A percentile compares a stretch with the other conserved stretches of the same genome.
Conservation (phyloP, 1,284 basidiomycete genomes). For the Heimioporus punctisporus region DNA sequence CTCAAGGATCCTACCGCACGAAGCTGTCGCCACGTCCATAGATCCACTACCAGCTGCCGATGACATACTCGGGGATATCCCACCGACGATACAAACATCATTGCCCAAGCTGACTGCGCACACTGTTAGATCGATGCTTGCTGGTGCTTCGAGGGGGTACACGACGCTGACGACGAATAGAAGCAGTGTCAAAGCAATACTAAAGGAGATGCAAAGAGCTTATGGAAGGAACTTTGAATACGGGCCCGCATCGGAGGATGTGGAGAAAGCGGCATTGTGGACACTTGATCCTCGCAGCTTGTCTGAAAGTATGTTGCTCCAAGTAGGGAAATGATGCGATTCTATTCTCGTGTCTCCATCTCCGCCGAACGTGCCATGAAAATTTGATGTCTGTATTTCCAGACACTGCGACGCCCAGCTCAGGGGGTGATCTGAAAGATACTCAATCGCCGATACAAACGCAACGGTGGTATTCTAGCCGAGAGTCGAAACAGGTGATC, state of each 20-base stretch:
- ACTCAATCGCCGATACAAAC: too few relatives aligned
- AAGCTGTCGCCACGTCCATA: constrained; percentile 33
- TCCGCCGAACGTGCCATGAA: too few relatives aligned
- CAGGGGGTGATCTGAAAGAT: too few relatives aligned
- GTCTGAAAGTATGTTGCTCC: constrained; percentile 68
- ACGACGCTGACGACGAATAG: constrained; percentile 84
- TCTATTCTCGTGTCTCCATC: too few relatives aligned
- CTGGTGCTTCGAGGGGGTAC: constrained; percentile 71
- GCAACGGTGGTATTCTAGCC: too few relatives aligned
- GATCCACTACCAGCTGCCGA: background rate
- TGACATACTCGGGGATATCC: constrained; percentile 5
- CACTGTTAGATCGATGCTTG: constrained; percentile 69
- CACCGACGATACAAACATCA: constrained; percentile 39
- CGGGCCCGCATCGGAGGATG: background rate
- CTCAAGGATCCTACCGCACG: constrained; percentile 49
- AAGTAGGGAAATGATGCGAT: constrained; percentile 1
- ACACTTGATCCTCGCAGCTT: constrained; percentile 75
- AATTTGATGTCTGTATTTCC: too few relatives aligned
- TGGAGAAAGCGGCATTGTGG: constrained; percentile 60
- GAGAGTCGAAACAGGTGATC: too few relatives aligned
- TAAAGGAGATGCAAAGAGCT: constrained; percentile 45
- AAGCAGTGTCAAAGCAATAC: constrained; percentile 73
- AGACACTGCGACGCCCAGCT: too few relatives aligned
- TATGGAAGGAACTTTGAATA: constrained; percentile 1
- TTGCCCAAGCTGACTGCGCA: constrained; percentile 52